Conservation (phyloP, 352 stramenopile species). For the Phytophthora foliorum region DNA sequence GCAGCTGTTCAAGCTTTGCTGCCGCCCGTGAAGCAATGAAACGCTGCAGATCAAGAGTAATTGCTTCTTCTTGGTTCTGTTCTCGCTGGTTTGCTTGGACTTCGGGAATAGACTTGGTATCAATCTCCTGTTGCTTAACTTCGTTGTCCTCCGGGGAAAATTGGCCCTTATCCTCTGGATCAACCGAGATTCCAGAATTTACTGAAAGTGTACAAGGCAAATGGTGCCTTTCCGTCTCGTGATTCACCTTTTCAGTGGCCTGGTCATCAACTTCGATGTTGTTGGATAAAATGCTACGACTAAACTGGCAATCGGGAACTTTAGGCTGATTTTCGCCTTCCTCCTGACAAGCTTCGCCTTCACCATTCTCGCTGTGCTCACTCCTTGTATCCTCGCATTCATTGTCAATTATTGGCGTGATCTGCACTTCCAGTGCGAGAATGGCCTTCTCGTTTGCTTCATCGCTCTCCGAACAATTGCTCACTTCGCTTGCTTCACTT, state of each 20-base stretch:
- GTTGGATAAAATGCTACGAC: background rate
- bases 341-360: background rate
- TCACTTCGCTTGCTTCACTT: conserved; percentile 72
- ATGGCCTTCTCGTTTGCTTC: conserved; percentile 65
- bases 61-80: conserved; percentile 13
- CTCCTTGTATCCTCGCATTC: conserved; percentile 8
- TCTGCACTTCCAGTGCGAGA: conserved; percentile 50
- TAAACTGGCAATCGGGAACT: conserved; percentile 4
- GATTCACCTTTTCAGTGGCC: background rate
- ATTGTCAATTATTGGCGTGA: conserved; percentile 9
- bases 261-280: background rate
- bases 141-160: background rate
- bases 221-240: background rate
- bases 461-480: conserved; percentile 74
- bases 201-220: background rate
- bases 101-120: background rate
- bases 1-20: conserved; percentile 50
- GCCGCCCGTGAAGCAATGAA: conserved; percentile 54
- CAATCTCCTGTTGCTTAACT: background rate
- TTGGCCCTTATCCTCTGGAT: background rate
- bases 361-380: conserved; percentile 3
- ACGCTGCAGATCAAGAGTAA: conserved; percentile 39
- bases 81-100: background rate
- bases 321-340: background rate
- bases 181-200: background rate